Evolutionary conservation across 2,329 filamentous ascomycete genomes (phyloP).

Genomic region (Aureobasidium leucospermi): DNA sequence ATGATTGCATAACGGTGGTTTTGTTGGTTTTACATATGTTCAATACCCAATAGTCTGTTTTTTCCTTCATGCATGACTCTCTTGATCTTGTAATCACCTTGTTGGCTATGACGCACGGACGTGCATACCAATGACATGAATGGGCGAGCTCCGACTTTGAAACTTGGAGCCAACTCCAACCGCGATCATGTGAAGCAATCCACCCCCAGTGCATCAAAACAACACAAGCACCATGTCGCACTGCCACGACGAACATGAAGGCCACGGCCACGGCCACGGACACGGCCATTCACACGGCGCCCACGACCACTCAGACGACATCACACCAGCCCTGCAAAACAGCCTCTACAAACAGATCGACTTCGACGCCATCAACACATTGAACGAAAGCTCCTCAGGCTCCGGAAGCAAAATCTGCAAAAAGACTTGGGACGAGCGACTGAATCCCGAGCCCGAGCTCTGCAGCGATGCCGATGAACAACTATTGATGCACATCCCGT

Average conservation of each 20-base stretch:
- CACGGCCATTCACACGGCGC: conserved; percentile 47
- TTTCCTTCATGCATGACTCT: background rate
- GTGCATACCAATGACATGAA: conserved; percentile 2
- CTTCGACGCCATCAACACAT: conserved; percentile 73
- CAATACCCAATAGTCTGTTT: conserved; percentile 8
- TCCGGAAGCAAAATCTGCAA: conserved; percentile 69
- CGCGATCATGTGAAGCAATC: background rate
- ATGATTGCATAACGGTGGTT: background rate
- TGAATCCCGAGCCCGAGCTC: conserved; percentile 65
- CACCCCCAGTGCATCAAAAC: background rate
- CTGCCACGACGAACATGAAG: conserved; percentile 41
- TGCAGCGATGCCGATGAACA: conserved; percentile 86
- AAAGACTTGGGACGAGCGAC: conserved; percentile 84
- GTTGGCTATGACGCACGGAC: conserved; percentile 1
- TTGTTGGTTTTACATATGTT: background rate
- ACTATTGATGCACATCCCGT: conserved; percentile 88
- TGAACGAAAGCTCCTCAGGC: conserved; percentile 69
- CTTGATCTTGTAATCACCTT: background rate
- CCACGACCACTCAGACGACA: conserved; percentile 87
- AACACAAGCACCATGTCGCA: conserved; percentile 31
- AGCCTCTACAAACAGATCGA: conserved; percentile 89
- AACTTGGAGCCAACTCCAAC: background rate
- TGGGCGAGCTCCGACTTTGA: background rate
- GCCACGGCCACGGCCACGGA: conserved; percentile 34
- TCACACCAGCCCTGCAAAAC: conserved; percentile 82